Conservation (phyloP, 441 rosid species). For the Sinapis alba region DNA sequence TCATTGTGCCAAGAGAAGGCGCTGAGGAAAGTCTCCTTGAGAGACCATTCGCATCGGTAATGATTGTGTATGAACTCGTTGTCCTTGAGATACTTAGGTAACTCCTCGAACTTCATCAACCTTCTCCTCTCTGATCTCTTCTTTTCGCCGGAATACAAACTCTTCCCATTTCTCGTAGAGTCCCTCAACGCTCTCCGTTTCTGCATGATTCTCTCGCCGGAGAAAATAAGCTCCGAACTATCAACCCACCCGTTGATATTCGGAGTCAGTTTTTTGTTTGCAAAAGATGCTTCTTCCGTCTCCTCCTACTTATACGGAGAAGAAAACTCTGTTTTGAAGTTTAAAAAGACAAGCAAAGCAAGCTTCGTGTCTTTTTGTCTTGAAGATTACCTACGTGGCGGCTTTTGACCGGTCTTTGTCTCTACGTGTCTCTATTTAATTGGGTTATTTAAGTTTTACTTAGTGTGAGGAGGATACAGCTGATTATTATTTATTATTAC, state of each 20-base stretch:
- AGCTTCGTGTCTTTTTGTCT: slow-evolving; percentile 30
- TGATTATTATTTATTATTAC: slow-evolving; percentile 29
- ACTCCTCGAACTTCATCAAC: slow-evolving; percentile 69
- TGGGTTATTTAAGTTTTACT: neutral
- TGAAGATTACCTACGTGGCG: slow-evolving; percentile 33
- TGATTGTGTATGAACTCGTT: slow-evolving; percentile 86
- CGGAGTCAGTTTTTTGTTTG: neutral
- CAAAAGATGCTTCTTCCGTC: slow-evolving; percentile 15
- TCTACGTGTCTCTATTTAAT: neutral
- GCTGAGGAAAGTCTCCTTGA: slow-evolving; percentile 73
- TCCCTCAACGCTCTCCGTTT: slow-evolving; percentile 33
- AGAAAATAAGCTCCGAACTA: slow-evolving; percentile 24
- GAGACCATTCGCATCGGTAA: slow-evolving; percentile 93
- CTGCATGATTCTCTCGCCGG: slow-evolving; percentile 37
- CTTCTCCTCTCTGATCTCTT: slow-evolving; percentile 46
- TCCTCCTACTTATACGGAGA: slow-evolving; percentile 40
- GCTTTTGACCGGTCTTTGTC: slow-evolving; percentile 24
- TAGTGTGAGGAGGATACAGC: slow-evolving; percentile 11
- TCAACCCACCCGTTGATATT: no score
- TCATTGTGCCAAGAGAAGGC: slow-evolving; percentile 89
- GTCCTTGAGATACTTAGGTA: slow-evolving; percentile 81
- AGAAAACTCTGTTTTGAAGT: slow-evolving; percentile 12
- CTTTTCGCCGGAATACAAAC: slow-evolving; percentile 13
- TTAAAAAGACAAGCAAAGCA: slow-evolving; percentile 21
- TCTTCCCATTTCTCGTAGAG: slow-evolving; percentile 22